A percentile compares a stretch with the other conserved stretches of the same genome.
These are phyloP conservation scores for Hymenoscyphus albidus DNA, from an alignment of 2,329 filamentous ascomycete genomes.

Conservation along the genomic window DNA sequence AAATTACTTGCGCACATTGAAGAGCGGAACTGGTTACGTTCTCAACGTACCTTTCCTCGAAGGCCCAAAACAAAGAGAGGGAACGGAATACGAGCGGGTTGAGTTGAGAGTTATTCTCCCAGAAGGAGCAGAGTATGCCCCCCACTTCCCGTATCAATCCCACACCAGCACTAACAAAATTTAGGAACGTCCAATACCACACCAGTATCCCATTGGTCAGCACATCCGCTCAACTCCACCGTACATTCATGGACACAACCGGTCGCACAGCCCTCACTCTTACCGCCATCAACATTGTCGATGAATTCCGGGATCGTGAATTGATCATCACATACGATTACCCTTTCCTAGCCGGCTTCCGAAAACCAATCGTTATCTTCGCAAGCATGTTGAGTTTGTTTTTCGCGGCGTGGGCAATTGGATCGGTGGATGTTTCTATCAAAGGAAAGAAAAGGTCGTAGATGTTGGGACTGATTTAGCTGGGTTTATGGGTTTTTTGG, in stretches of 20 bases:
- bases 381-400: slow-evolving; percentile 71
- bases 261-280: slow-evolving; percentile 81
- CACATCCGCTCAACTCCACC: slow-evolving; percentile 60
- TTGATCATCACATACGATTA: slow-evolving; percentile 87
- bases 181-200: slow-evolving; percentile 73
- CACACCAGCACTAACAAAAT: slow-evolving; percentile 40
- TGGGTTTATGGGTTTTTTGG: not conserved
- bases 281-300: slow-evolving; percentile 80
- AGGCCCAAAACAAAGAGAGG: slow-evolving; percentile 81
- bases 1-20: slow-evolving; percentile 64
- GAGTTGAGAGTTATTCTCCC: slow-evolving; percentile 81
- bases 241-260: slow-evolving; percentile 89
- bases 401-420: slow-evolving; percentile 67
- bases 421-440: slow-evolving; percentile 39
- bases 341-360: slow-evolving; percentile 66
- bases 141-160: slow-evolving; percentile 42
- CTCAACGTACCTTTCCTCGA: slow-evolving; percentile 91
- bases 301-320: slow-evolving; percentile 81
- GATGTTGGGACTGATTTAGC: not conserved
- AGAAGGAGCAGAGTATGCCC: slow-evolving; percentile 77
- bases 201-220: slow-evolving; percentile 69
- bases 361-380: slow-evolving; percentile 84
- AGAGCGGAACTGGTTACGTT: slow-evolving; percentile 67
- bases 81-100: slow-evolving; percentile 79
- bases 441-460: slow-evolving; percentile 25